Percentiles rank a stretch among this genome's conserved stretches.
Evolutionary conservation across 2,329 filamentous ascomycete genomes (phyloP).

Genomic region (Mycocentrospora acerina): DNA sequence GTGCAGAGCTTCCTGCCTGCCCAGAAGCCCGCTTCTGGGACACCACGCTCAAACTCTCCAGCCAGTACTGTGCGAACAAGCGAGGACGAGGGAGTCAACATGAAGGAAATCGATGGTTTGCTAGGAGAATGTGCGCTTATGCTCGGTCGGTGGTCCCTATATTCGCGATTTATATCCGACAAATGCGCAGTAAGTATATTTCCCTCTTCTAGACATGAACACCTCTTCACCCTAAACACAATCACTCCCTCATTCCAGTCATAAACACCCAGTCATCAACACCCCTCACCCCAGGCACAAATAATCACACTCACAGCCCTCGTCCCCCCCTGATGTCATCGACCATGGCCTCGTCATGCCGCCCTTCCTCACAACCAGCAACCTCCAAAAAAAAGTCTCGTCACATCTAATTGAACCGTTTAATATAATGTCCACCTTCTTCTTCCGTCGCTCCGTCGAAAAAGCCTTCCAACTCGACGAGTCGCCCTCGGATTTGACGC

Average conservation of each 20-base stretch:
- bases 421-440: slow-evolving; percentile 91
- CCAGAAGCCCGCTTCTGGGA: slow-evolving; percentile 63
- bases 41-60: slow-evolving; percentile 74
- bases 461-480: slow-evolving; percentile 98
- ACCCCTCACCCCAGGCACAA: no score
- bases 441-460: slow-evolving; percentile 93
- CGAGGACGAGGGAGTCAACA: slow-evolving; percentile 91
- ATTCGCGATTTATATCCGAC: slow-evolving; percentile 81
- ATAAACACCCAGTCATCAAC: no score
- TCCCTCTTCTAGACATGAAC: no score
- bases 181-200: slow-evolving; percentile 72
- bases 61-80: slow-evolving; percentile 63
- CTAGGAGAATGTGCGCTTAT: slow-evolving; percentile 88
- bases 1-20: slow-evolving; percentile 87
- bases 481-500: slow-evolving; percentile 73
- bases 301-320: slow-evolving; percentile 26
- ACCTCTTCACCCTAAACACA: no score
- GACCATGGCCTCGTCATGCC: slow-evolving; percentile 65
- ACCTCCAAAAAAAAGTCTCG: slow-evolving; percentile 75
- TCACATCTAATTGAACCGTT: slow-evolving; percentile 77
- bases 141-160: slow-evolving; percentile 90
- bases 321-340: slow-evolving; percentile 53
- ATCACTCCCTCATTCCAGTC: no score
- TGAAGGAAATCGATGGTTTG: slow-evolving; percentile 91
- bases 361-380: slow-evolving; percentile 73